Evolutionary conservation across 2,329 filamentous ascomycete species (phyloP).

Genomic region (Whalleya microplaca): DNA sequence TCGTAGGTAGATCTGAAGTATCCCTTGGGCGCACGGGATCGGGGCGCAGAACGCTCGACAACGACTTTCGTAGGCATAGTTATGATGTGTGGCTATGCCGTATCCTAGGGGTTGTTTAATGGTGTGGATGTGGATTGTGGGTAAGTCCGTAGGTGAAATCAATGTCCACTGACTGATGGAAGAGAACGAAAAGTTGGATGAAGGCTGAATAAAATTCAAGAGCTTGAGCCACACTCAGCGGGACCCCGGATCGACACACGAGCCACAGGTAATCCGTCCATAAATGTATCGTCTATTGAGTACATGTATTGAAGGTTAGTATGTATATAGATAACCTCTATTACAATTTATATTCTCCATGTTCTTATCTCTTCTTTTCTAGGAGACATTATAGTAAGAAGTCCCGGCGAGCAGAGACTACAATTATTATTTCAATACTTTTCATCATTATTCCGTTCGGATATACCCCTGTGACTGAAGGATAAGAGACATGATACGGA

Average conservation of each 20-base stretch:
- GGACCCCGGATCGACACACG: not conserved
- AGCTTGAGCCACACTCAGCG: constrained; percentile 11
- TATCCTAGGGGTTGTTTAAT: not conserved
- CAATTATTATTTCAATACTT: too few relatives aligned
- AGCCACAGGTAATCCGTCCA: too few relatives aligned
- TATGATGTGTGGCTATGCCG: not conserved
- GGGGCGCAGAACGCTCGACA: constrained; percentile 45
- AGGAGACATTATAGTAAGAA: too few relatives aligned
- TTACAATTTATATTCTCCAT: too few relatives aligned
- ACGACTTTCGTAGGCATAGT: constrained; percentile 68
- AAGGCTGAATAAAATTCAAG: not conserved
- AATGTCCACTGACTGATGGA: not conserved
- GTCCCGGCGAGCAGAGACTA: too few relatives aligned
- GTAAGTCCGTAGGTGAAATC: not conserved
- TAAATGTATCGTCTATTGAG: too few relatives aligned
- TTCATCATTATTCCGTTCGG: too few relatives aligned
- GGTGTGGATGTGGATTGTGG: not conserved
- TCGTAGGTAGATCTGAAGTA: constrained; percentile 63
- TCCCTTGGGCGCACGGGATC: constrained; percentile 49
- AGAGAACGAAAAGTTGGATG: not conserved
- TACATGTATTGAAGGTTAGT: too few relatives aligned
- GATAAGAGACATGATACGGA: too few relatives aligned
- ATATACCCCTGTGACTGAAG: too few relatives aligned
- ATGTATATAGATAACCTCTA: too few relatives aligned
- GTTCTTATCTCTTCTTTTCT: too few relatives aligned